phyloP scores from a whole-genome alignment of 2,329 filamentous ascomycete genomes.

The Macrophomina pseudophaseolina region DNA sequence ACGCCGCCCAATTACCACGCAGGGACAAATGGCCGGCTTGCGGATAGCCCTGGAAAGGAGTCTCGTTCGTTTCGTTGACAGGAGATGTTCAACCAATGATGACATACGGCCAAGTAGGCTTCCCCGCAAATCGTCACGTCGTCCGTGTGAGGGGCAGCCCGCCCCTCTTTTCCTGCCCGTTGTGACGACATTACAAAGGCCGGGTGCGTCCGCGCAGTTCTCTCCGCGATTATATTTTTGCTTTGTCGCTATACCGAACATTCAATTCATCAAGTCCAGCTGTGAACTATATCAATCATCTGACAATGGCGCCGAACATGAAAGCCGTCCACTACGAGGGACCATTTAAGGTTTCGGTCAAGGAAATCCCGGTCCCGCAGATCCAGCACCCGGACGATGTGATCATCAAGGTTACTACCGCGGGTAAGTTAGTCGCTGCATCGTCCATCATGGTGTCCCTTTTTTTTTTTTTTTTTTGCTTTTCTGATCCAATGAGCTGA shows the following conservation, averaged over 20 bases:
- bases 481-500: constrained; percentile 12
- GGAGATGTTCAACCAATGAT: not conserved
- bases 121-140: not conserved
- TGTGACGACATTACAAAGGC: not conserved
- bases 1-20: not conserved
- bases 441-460: not conserved
- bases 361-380: constrained; percentile 63
- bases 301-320: constrained; percentile 51
- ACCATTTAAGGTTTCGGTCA: constrained; percentile 66
- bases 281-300: not conserved
- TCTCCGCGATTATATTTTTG: not conserved
- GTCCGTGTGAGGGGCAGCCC: not conserved
- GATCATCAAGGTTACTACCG: constrained; percentile 69
- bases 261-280: not conserved
- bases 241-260: no score
- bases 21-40: constrained; percentile 3
- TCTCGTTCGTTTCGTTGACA: not conserved
- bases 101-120: not conserved
- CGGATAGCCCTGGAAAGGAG: not conserved
- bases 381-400: constrained; percentile 69
- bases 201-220: not conserved
- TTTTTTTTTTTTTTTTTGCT: not conserved
- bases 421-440: constrained; percentile 43
- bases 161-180: not conserved
- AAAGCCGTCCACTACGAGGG: constrained; percentile 68